Evolutionary conservation across 495 filamentous ascomycete genomes (phyloP).

Genomic region (Daldinia caldariorum): DNA sequence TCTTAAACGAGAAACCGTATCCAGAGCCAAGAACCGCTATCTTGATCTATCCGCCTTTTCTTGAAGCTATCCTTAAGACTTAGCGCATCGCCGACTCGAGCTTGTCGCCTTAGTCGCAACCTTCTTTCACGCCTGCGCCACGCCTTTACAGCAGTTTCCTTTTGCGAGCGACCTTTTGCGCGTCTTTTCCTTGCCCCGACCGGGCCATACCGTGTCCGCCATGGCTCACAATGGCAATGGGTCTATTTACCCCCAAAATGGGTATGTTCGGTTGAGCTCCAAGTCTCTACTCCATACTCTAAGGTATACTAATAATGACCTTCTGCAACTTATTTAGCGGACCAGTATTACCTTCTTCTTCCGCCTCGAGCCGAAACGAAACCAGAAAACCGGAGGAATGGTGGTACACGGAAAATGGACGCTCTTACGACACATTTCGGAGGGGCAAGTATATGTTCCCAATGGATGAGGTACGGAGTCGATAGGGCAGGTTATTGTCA

Average conservation of each 20-base stretch:
- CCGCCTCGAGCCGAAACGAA: conserved; percentile 40
- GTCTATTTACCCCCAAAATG: conserved; percentile 37
- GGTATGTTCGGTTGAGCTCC: conserved; percentile 28
- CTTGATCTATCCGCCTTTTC: conserved; percentile 25
- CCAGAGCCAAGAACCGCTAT: conserved; percentile 8
- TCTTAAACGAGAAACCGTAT: conserved; percentile 2
- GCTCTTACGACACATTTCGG: conserved; percentile 64
- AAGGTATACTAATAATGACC: conserved; percentile 22
- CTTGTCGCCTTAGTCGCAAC: conserved; percentile 35
- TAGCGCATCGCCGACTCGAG: conserved; percentile 25
- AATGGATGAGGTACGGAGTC: conserved; percentile 64
- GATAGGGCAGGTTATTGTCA: not conserved
- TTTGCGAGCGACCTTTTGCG: conserved; percentile 29
- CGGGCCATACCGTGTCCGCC: conserved; percentile 35
- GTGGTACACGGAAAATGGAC: conserved; percentile 65
- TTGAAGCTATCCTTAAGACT: conserved; percentile 30
- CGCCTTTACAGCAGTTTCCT: conserved; percentile 4
- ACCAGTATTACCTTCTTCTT: conserved; percentile 24
- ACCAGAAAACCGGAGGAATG: conserved; percentile 46
- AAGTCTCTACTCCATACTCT: conserved; percentile 32
- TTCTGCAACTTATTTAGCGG: conserved; percentile 15
- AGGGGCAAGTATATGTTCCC: conserved; percentile 70
- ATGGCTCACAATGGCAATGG: conserved; percentile 46
- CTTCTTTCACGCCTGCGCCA: conserved; percentile 13
- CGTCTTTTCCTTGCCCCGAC: conserved; percentile 28